Conservation (phyloP, 306 rosid genomes). For the Sophora flavescens region DNA sequence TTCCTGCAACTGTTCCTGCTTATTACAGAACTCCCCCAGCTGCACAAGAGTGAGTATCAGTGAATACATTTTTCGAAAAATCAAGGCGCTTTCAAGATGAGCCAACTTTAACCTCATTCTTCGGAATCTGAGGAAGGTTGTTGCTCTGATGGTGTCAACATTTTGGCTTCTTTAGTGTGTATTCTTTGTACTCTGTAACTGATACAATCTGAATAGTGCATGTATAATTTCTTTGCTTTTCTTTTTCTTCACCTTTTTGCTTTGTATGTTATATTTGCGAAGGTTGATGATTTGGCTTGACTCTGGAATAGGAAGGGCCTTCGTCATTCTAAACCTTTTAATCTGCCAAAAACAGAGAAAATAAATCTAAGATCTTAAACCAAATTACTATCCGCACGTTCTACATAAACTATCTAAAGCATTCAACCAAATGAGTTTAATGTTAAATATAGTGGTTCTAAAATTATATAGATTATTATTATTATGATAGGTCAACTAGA, state of each 20-base stretch:
- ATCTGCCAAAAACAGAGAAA: background rate
- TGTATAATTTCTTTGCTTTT: background rate
- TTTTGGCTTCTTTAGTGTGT: slow-evolving; percentile 34
- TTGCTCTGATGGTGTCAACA: slow-evolving; percentile 33
- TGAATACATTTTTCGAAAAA: slow-evolving; percentile 20
- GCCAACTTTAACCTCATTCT: slow-evolving; percentile 14
- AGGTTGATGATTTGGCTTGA: too few species aligned
- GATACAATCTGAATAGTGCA: slow-evolving; percentile 29
- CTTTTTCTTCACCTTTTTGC: background rate
- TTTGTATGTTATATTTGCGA: background rate
- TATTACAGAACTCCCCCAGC: slow-evolving; percentile 82
- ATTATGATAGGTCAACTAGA: too few species aligned
- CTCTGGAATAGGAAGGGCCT: too few species aligned
- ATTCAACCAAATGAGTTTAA: background rate
- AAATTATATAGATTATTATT: background rate
- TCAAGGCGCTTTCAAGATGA: slow-evolving; percentile 30
- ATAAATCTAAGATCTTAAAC: background rate
- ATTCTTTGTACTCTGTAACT: slow-evolving; percentile 41
- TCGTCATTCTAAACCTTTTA: too few species aligned
- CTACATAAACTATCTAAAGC: background rate
- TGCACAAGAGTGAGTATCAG: slow-evolving; percentile 35
- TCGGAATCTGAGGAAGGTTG: slow-evolving; percentile 19
- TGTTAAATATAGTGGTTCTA: background rate
- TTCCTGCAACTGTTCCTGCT: slow-evolving; percentile 90
- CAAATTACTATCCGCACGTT: background rate